These are phyloP conservation scores for Geotrichum reessii DNA, from an alignment of 1,139 yeast genomes.

Conservation along the genomic window DNA sequence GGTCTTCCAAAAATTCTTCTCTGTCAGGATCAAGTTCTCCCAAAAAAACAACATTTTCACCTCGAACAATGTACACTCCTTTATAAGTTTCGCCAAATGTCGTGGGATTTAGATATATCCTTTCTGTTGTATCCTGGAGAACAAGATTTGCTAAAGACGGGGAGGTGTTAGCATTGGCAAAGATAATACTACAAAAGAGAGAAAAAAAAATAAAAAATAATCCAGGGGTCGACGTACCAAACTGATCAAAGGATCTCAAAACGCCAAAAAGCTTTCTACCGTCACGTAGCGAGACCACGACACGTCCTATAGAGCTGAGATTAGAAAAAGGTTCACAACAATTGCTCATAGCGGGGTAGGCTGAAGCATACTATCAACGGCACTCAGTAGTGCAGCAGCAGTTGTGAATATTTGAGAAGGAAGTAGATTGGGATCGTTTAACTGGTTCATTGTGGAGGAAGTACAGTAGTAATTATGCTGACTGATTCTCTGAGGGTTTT, in stretches of 20 bases:
- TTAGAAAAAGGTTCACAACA: slow-evolving; percentile 2
- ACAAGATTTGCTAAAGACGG: slow-evolving; percentile 62
- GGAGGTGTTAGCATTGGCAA: background rate
- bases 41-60: slow-evolving; percentile 93
- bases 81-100: slow-evolving; percentile 68
- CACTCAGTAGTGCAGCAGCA: slow-evolving; percentile 91
- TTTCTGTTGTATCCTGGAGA: slow-evolving; percentile 82
- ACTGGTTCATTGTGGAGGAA: slow-evolving; percentile 5
- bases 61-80: slow-evolving; percentile 86
- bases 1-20: slow-evolving; percentile 49
- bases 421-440: slow-evolving; percentile 26
- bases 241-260: slow-evolving; percentile 91
- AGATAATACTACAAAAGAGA: background rate
- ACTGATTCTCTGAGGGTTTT: background rate
- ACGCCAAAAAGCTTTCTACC: slow-evolving; percentile 88
- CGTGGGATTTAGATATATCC: slow-evolving; percentile 59
- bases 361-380: slow-evolving; percentile 66
- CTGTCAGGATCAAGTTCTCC: slow-evolving; percentile 90
- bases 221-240: slow-evolving; percentile 37
- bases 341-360: background rate
- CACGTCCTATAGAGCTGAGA: slow-evolving; percentile 42
- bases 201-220: background rate
- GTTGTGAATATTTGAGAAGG: slow-evolving; percentile 81
- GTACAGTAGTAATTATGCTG: background rate
- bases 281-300: slow-evolving; percentile 81